Evolutionary conservation across 148 eudicot species (phyloP), one percentile per base, ranked within the genome.

Genomic region (Camellia granthamiana): DNA sequence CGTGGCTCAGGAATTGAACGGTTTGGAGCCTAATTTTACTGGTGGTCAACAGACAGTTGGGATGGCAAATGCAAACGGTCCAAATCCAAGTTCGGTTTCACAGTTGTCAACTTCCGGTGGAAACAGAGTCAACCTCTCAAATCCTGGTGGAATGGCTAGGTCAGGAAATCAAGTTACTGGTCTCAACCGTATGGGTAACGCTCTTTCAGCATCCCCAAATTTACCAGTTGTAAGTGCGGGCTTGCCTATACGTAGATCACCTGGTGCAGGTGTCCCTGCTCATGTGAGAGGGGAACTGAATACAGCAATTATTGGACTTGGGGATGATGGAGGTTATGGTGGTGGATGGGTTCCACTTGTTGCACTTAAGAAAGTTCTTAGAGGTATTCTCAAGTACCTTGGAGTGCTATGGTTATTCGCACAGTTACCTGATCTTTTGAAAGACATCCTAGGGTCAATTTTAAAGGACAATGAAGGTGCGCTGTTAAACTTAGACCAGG

Each of bases 281-380:
- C 99, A 94, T 88, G 94, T 94, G 61, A 94, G 94, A 86, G 99
- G 98, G 72, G 99, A 97, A 76, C 81, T 94, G 60, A 94, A 97
- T 87, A 97, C 99, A 16, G 99, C 99, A 70, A 92, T 92, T 44
- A 97, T 94, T 85, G 99, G 99, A 78, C 93, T 97, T 83, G 99
- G 97, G 52, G 99, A 97, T 91, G 99, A 97, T 87, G 99, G 99
- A 75, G 99, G 99, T 65, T 97, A 97, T 88, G 98, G 99, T 79
- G 99, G 99, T 83, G 99, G 99, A 55, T 97, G 99, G 99, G 99
- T 97, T 81, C 99, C 99, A 60, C 90, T 92, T 86, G 99, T 92
- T 83, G 98, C 99, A 58, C 94, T 97, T 11, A 94, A 97, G 84
- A 97, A 97, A 91, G 99, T 97, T 79, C 92, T 97, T 73, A 87